Percentiles rank a stretch among this genome's conserved stretches.
phyloP scores from a whole-genome alignment of 345 rosid genomes.

The Linum tenue region DNA sequence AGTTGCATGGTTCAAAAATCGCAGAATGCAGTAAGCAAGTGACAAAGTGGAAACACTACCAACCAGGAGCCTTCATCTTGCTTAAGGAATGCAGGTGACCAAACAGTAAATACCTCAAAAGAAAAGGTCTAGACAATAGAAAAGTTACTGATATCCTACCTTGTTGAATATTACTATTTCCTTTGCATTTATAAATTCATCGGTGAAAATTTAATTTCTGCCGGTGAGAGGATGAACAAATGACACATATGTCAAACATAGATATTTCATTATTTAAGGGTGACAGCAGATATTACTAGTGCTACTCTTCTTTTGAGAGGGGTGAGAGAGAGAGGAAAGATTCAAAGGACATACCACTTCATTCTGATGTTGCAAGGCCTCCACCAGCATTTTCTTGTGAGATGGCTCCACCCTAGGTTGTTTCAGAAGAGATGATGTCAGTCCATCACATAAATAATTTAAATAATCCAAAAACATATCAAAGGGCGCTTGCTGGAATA shows the following conservation, averaged over 20 bases:
- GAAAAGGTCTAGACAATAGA: too few relatives aligned
- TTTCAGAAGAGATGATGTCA: conserved; percentile 10
- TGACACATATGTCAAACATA: too few relatives aligned
- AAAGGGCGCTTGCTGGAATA: neutral
- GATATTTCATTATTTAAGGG: neutral
- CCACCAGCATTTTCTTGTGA: conserved; percentile 97
- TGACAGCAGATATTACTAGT: neutral
- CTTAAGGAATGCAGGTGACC: too few relatives aligned
- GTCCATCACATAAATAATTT: conserved; percentile 1
- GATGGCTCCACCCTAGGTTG: conserved; percentile 86
- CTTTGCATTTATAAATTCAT: too few relatives aligned
- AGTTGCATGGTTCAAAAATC: conserved; percentile 6
- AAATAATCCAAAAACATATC: conserved; percentile 11
- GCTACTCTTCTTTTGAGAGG: neutral
- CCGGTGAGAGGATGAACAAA: too few relatives aligned
- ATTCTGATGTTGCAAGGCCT: conserved; percentile 89
- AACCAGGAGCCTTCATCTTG: too few relatives aligned
- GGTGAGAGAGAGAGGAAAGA: neutral
- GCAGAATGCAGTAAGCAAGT: neutral
- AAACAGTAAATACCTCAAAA: too few relatives aligned
- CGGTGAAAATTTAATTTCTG: too few relatives aligned
- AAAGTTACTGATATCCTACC: too few relatives aligned
- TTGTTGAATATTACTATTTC: too few relatives aligned
- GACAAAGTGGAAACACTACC: too few relatives aligned
- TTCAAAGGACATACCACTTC: conserved; percentile 65